phyloP scores from a whole-genome alignment of 371 early-diverging fungal species.

The Actinomortierella ambigua region DNA sequence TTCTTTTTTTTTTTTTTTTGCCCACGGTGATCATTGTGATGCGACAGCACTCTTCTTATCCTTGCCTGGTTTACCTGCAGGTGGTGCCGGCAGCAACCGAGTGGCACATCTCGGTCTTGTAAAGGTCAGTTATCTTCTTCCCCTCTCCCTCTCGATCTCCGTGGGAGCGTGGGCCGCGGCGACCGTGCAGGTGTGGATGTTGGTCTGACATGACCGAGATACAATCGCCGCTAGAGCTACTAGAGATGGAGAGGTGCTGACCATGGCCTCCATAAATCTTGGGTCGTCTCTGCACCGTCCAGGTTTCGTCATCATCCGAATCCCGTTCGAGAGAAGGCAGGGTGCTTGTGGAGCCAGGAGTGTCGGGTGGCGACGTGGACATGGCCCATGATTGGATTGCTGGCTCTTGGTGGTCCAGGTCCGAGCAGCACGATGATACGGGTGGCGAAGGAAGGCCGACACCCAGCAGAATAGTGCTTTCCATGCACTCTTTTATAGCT shows the following conservation, averaged over 20 bases:
- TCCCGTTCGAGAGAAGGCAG: neutral
- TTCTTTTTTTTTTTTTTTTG: neutral
- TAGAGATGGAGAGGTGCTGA: too few species aligned
- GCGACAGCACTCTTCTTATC: slow-evolving; percentile 2
- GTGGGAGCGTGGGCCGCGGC: too few species aligned
- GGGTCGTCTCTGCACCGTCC: too few species aligned
- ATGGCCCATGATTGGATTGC: slow-evolving; percentile 16
- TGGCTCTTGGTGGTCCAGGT: slow-evolving; percentile 24
- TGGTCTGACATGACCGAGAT: too few species aligned
- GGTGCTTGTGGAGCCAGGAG: neutral
- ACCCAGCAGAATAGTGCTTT: slow-evolving; percentile 22
- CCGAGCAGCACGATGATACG: slow-evolving; percentile 18
- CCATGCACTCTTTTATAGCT: neutral
- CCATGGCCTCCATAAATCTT: too few species aligned
- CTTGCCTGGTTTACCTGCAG: slow-evolving; percentile 72
- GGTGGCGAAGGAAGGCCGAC: slow-evolving; percentile 29
- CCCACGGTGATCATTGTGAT: neutral
- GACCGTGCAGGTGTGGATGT: too few species aligned
- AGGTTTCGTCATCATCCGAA: too few species aligned
- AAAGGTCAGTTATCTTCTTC: slow-evolving; percentile 73
- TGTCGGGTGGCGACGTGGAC: neutral
- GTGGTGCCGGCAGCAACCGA: slow-evolving; percentile 85
- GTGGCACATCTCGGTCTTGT: slow-evolving; percentile 97
- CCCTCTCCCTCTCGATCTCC: slow-evolving; percentile 9
- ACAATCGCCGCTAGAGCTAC: too few species aligned